Evolutionary conservation across 805 yeast species (phyloP).

Genomic region (Ogataea naganishii): DNA sequence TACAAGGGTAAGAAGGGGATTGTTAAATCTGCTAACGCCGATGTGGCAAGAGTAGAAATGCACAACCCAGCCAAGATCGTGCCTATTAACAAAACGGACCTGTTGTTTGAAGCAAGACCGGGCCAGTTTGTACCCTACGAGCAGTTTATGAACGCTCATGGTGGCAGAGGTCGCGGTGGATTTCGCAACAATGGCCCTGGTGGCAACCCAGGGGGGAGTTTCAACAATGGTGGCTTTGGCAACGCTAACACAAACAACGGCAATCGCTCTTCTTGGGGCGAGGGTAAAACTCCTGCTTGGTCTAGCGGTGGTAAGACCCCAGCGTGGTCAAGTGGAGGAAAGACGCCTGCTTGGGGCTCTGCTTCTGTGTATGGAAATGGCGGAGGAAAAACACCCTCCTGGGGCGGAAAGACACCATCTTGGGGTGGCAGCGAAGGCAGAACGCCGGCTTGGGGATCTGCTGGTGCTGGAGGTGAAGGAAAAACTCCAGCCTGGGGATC

Average conservation of each 20-base stretch:
- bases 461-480: slow-evolving; percentile 19
- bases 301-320: slow-evolving; percentile 28
- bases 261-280: slow-evolving; percentile 40
- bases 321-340: slow-evolving; percentile 28
- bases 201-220: slow-evolving; percentile 10
- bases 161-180: slow-evolving; percentile 27
- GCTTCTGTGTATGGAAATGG: slow-evolving; percentile 4
- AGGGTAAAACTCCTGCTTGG: slow-evolving; percentile 42
- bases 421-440: slow-evolving; percentile 32
- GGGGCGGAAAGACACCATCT: slow-evolving; percentile 23
- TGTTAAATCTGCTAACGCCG: slow-evolving; percentile 88
- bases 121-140: slow-evolving; percentile 72
- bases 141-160: slow-evolving; percentile 48
- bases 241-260: slow-evolving; percentile 19
- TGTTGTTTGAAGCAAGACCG: slow-evolving; percentile 60
- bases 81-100: slow-evolving; percentile 70
- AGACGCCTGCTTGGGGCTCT: slow-evolving; percentile 35
- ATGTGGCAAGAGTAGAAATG: slow-evolving; percentile 83
- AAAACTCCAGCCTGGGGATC: slow-evolving; percentile 24
- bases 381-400: slow-evolving; percentile 28
- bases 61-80: slow-evolving; percentile 88
- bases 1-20: slow-evolving; percentile 93
- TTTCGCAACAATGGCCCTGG: slow-evolving; percentile 9
- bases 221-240: slow-evolving; percentile 18
- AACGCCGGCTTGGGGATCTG: slow-evolving; percentile 45